phyloP scores from a whole-genome alignment of 176 grass and related monocot genomes.

The Elaeis guineensis region DNA sequence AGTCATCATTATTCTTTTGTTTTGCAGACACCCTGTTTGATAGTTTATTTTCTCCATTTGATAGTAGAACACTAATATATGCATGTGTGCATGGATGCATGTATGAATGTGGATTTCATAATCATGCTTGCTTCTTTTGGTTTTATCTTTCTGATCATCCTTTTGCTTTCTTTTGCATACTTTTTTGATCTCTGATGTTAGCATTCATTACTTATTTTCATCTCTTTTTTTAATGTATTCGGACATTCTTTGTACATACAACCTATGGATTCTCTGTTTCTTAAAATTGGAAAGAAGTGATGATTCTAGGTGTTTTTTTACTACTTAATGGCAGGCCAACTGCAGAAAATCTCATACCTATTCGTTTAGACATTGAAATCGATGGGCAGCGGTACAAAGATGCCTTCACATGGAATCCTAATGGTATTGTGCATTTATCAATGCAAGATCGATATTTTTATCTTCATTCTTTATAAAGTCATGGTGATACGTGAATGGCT shows the following conservation, averaged over 20 bases:
- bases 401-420: slow-evolving; percentile 89
- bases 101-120: too few relatives aligned
- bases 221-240: not conserved
- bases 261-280: not conserved
- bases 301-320: not conserved
- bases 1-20: too few relatives aligned
- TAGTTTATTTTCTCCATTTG: too few relatives aligned
- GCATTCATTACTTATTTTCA: not conserved
- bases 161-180: not conserved
- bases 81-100: too few relatives aligned
- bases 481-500: too few relatives aligned
- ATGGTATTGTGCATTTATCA: slow-evolving; percentile 28
- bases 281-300: not conserved
- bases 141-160: not conserved
- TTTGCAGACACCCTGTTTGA: too few relatives aligned
- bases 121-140: not conserved
- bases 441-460: too few relatives aligned
- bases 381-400: slow-evolving; percentile 81
- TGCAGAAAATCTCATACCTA: slow-evolving; percentile 72
- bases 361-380: slow-evolving; percentile 73
- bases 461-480: too few relatives aligned
- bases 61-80: too few relatives aligned
- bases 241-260: not conserved
- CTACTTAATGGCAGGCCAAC: slow-evolving; percentile 49
- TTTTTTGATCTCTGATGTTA: not conserved